A percentile compares a stretch with the other conserved stretches of the same genome.
Conservation (phyloP, 768 basidiomycete species). For the Lepiota brunneoincarnata region DNA sequence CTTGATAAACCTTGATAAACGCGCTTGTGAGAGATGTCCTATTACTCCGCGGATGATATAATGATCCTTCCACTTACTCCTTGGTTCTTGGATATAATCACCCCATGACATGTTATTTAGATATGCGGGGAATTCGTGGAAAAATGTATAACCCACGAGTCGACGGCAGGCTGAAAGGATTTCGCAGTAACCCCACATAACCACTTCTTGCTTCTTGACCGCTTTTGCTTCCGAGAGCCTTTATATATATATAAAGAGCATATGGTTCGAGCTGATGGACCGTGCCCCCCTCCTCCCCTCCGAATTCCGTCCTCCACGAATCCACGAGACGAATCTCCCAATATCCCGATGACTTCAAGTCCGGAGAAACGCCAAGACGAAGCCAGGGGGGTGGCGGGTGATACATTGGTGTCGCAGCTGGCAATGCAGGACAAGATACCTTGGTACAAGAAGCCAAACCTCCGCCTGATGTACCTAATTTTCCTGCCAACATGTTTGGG, state of each 20-base stretch:
- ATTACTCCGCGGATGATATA: not conserved
- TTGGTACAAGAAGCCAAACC: slow-evolving; percentile 63
- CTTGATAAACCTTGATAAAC: not conserved
- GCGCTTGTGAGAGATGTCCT: not conserved
- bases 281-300: not conserved
- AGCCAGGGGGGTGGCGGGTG: slow-evolving; percentile 1
- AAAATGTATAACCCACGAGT: slow-evolving; percentile 1
- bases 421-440: slow-evolving; percentile 48
- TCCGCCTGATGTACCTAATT: slow-evolving; percentile 52
- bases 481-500: slow-evolving; percentile 61
- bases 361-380: slow-evolving; percentile 11
- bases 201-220: not conserved
- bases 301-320: not conserved
- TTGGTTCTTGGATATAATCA: not conserved
- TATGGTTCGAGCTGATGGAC: not conserved
- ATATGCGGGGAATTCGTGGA: slow-evolving; percentile 14
- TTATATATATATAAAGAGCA: not conserved
- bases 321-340: not conserved
- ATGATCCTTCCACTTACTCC: not conserved
- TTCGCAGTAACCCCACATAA: slow-evolving; percentile 13
- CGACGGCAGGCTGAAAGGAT: not conserved
- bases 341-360: slow-evolving; percentile 3
- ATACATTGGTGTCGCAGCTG: slow-evolving; percentile 38
- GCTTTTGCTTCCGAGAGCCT: not conserved
- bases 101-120: slow-evolving; percentile 7